A percentile compares a stretch with the other conserved stretches of the same genome.
phyloP scores from a whole-genome alignment of 2,329 filamentous ascomycete genomes.

The Metarhizium guizhouense region DNA sequence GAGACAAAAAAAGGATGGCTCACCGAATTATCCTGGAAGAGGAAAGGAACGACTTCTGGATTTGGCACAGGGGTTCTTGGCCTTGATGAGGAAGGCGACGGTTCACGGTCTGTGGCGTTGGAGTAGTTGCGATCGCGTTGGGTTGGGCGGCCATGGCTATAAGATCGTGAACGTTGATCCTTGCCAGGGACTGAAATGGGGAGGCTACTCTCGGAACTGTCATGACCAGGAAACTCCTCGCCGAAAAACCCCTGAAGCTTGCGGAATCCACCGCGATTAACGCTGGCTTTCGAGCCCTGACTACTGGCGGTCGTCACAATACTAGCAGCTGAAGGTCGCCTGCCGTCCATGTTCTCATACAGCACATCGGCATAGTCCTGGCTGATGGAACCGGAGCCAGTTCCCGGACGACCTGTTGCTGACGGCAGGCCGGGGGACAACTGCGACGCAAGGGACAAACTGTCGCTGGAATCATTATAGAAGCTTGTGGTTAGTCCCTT shows the following conservation, averaged over 20 bases:
- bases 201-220: slow-evolving; percentile 66
- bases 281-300: slow-evolving; percentile 67
- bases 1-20: slow-evolving; percentile 20
- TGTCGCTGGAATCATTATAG: slow-evolving; percentile 69
- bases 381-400: slow-evolving; percentile 5
- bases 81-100: slow-evolving; percentile 66
- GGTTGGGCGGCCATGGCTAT: slow-evolving; percentile 45
- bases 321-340: slow-evolving; percentile 82
- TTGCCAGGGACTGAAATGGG: slow-evolving; percentile 38
- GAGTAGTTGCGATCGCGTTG: slow-evolving; percentile 76
- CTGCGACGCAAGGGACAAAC: slow-evolving; percentile 52
- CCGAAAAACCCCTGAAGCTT: slow-evolving; percentile 90
- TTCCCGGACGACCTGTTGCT: slow-evolving; percentile 17
- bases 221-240: slow-evolving; percentile 69
- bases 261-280: slow-evolving; percentile 63
- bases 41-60: slow-evolving; percentile 94
- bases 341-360: slow-evolving; percentile 55
- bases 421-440: slow-evolving; percentile 62
- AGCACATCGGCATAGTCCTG: slow-evolving; percentile 54
- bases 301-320: slow-evolving; percentile 73
- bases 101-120: slow-evolving; percentile 62
- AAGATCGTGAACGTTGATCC: slow-evolving; percentile 55
- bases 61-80: slow-evolving; percentile 80
- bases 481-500: slow-evolving; percentile 48
- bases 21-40: slow-evolving; percentile 76